Evolutionary conservation across 2,329 filamentous ascomycete species (phyloP), one percentile per base, ranked within the genome.

Genomic region (Xylaria sp.): DNA sequence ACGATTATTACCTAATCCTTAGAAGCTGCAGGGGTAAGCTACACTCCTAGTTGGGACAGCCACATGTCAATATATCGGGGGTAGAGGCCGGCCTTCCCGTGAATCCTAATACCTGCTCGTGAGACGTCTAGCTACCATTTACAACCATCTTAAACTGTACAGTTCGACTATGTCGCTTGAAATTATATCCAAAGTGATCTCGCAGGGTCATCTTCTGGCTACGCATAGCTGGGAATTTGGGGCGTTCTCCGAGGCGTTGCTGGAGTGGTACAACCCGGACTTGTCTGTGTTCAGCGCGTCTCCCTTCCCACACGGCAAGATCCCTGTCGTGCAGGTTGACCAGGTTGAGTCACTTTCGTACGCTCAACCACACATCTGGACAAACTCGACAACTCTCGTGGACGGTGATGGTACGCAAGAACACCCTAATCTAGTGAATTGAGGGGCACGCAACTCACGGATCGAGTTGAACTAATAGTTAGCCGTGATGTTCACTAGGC

Each of bases 301-400:
- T 36, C 42, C 74, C 6, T 75, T 82, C n/a, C 71, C 81, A 5
- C 77, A 75, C 53, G 75, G 79, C 65, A 78, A 80, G 64, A 77
- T 82, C 19, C 75, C 79, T 2, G 71, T 76, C 2, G 65, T 81
- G 36, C 74, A 78, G 55, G 78, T 78, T 32, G 64, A 65, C 3
- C 53, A 74, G 0, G 75, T 68, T 32, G 61, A 63, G 19, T 68
- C 73, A n/a, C 65, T 76, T 19, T 65, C 72, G 8, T 76, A 76
- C 42, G 72, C 64, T n/a, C 62, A 69, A 30, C 74, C 73, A 14
- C 67, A 72, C 12, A 76, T 76, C 45, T 65, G 54, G 67, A 75
- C 71, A 2, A 73, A 71, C 36, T 62, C 65, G 8, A 65, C 65
- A 8, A 75, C 72, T 17, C 74, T 76, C 7, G 47, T 76, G 2